Conservation (phyloP, 495 filamentous ascomycete species). For the Penicillium paradoxum region DNA sequence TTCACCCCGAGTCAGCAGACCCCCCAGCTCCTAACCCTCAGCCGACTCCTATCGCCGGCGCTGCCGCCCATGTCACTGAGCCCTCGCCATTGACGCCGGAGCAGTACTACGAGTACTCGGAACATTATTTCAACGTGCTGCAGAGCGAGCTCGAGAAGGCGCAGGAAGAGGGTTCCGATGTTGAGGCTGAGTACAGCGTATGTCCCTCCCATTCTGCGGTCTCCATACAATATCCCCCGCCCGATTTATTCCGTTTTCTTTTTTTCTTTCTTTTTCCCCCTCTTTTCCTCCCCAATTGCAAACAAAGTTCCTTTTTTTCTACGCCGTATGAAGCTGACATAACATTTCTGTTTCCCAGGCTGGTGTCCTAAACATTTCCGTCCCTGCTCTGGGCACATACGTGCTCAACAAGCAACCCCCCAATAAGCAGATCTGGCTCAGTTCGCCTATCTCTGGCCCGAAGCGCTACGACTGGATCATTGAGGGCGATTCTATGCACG, state of each 20-base stretch:
- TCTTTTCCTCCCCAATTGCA: too few species aligned
- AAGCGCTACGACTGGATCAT: constrained; percentile 88
- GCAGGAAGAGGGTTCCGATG: constrained; percentile 42
- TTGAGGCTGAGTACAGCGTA: constrained; percentile 57
- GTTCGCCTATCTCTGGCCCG: constrained; percentile 84
- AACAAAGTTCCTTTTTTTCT: too few species aligned
- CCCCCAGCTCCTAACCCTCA: constrained; percentile 38
- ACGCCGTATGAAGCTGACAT: too few species aligned
- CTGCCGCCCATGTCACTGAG: constrained; percentile 34
- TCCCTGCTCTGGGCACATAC: constrained; percentile 66
- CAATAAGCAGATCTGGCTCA: constrained; percentile 97
- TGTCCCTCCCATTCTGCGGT: constrained; percentile 9
- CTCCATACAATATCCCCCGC: background rate
- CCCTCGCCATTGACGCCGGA: constrained; percentile 35
- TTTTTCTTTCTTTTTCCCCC: background rate
- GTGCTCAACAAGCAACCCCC: constrained; percentile 97
- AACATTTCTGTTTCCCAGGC: constrained; percentile 45
- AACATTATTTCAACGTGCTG: constrained; percentile 47
- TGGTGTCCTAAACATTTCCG: constrained; percentile 74
- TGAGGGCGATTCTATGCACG: constrained; percentile 59
- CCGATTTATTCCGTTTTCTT: background rate
- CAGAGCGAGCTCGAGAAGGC: constrained; percentile 41
- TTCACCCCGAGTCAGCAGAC: constrained; percentile 38
- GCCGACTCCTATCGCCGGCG: constrained; percentile 28
- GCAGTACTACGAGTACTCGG: constrained; percentile 47